phyloP scores from a whole-genome alignment of 768 basidiomycete species.

The Leucosporidium scottii region DNA sequence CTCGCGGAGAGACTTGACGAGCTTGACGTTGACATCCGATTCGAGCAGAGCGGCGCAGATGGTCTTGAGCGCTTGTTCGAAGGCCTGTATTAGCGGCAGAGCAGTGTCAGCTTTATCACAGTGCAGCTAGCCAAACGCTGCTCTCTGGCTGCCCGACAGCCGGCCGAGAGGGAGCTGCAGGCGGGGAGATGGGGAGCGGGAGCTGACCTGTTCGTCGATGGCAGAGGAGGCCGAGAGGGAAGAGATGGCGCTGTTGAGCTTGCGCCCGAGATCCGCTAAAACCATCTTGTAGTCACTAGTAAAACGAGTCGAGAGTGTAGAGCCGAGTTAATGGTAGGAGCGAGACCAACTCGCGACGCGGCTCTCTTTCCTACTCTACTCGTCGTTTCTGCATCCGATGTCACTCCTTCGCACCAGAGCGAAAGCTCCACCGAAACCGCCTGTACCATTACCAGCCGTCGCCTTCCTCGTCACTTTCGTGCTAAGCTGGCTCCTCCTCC shows the following conservation, averaged over 20 bases:
- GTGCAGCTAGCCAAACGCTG: no score
- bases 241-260: slow-evolving; percentile 85
- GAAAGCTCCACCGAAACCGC: not conserved
- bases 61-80: slow-evolving; percentile 90
- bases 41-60: slow-evolving; percentile 89
- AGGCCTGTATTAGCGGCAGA: slow-evolving; percentile 54
- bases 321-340: not conserved
- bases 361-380: not conserved
- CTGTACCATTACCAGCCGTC: not conserved
- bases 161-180: not conserved
- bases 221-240: slow-evolving; percentile 78
- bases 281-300: slow-evolving; percentile 60
- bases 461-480: not conserved
- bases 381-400: not conserved
- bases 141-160: not conserved
- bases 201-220: slow-evolving; percentile 78
- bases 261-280: slow-evolving; percentile 86
- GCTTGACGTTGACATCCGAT: slow-evolving; percentile 96
- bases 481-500: not conserved
- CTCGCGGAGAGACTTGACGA: slow-evolving; percentile 75
- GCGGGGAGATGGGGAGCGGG: not conserved
- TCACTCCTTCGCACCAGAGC: not conserved
- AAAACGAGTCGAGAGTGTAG: not conserved
- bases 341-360: not conserved
- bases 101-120: no score